Conservation (phyloP, 306 rosid genomes). For the Pyrus communis region DNA sequence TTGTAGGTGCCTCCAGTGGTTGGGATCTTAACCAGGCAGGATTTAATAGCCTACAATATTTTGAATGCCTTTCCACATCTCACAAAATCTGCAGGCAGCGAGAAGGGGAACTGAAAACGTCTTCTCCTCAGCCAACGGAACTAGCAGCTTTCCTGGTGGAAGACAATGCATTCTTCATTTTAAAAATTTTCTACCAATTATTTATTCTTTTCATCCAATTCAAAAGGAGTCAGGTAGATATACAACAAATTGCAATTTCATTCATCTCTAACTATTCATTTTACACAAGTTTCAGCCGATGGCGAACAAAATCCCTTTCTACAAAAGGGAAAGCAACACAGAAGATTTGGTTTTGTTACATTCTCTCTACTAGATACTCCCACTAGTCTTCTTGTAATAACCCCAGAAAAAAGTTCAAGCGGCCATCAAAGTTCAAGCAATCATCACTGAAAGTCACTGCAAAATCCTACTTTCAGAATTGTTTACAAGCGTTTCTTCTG, state of each 20-base stretch:
- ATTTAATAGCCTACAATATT: conserved; percentile 66
- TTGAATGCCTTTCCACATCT: conserved; percentile 66
- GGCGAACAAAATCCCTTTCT: conserved; percentile 5
- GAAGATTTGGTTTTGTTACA: conserved; percentile 7
- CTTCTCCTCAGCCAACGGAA: conserved; percentile 9
- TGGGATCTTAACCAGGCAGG: conserved; percentile 88
- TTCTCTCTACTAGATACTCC: background rate
- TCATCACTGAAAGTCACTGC: background rate
- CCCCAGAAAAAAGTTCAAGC: background rate
- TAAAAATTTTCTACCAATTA: conserved; percentile 2
- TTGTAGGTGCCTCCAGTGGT: conserved; percentile 63
- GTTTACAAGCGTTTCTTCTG: conserved; percentile 51
- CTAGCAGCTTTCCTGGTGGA: conserved; percentile 24
- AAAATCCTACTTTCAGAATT: conserved; percentile 1
- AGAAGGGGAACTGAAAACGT: conserved; percentile 34
- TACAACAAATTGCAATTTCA: conserved; percentile 24
- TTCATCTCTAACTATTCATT: conserved; percentile 33
- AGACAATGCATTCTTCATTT: conserved; percentile 13
- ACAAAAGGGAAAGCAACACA: conserved; percentile 6
- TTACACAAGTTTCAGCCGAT: conserved; percentile 20
- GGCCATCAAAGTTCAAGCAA: background rate
- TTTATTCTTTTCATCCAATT: conserved; percentile 33
- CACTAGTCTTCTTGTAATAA: background rate
- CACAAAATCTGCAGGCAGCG: conserved; percentile 37
- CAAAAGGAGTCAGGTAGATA: conserved; percentile 19